These are phyloP conservation scores for Leptosphaerulina australis DNA, from an alignment of 2,329 filamentous ascomycete species.

Conservation along the genomic window DNA sequence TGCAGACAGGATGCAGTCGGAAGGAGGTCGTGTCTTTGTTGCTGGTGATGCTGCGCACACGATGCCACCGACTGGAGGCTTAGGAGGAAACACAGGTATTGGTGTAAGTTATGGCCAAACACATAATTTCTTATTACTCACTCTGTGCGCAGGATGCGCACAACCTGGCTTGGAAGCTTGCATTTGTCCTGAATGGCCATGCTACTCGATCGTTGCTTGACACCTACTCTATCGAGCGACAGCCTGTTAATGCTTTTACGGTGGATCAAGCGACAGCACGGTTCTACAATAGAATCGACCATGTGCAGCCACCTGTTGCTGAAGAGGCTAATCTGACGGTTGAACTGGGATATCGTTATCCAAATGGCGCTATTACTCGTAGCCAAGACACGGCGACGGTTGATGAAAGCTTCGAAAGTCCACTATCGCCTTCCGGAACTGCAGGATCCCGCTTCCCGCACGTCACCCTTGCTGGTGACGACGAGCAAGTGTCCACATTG, in stretches of 20 bases:
- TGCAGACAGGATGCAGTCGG: constrained; percentile 2
- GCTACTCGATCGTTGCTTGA: no score
- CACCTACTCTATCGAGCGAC: no score
- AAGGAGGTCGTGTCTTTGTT: constrained; percentile 4
- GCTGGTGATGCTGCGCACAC: constrained; percentile 19
- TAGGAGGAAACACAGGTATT: constrained; percentile 16
- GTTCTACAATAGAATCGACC: constrained; percentile 1
- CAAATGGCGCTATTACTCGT: background rate
- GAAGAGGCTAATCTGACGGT: background rate
- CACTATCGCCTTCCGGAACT: background rate
- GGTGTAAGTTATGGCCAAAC: background rate
- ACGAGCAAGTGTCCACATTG: no score
- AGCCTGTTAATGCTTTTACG: background rate
- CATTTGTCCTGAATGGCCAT: background rate
- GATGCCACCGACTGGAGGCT: constrained; percentile 10
- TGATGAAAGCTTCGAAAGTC: background rate
- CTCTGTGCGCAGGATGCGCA: no score
- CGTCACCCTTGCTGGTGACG: no score
- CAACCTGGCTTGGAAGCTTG: constrained; percentile 22
- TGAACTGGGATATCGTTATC: background rate
- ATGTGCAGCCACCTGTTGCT: background rate
- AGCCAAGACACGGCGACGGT: background rate
- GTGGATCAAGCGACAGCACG: constrained; percentile 1
- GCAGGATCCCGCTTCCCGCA: constrained; percentile 3
- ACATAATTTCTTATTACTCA: no score